phyloP scores from a whole-genome alignment of 768 basidiomycete species.

The Xanthoconium purpureum region DNA sequence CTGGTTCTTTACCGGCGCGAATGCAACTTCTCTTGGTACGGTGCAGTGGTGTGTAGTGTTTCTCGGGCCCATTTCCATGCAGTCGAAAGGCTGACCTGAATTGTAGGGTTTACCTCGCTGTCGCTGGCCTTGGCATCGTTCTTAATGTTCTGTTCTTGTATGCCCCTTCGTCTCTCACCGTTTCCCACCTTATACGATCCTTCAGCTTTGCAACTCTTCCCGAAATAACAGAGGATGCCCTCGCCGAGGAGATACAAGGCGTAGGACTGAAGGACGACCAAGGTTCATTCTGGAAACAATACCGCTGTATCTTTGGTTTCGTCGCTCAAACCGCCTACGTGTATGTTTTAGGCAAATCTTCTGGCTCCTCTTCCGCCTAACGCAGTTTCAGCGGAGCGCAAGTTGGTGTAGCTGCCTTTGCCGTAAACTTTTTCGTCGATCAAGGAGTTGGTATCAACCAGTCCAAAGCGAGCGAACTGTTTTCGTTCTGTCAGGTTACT shows the following conservation, averaged over 20 bases:
- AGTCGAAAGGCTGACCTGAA: background rate
- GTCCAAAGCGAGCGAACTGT: conserved; percentile 56
- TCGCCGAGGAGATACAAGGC: conserved; percentile 45
- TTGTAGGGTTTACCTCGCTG: conserved; percentile 61
- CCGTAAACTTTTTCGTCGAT: conserved; percentile 68
- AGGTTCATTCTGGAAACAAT: conserved; percentile 67
- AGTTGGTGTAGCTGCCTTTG: conserved; percentile 63
- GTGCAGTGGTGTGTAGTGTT: conserved; percentile 62
- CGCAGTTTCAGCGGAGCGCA: conserved; percentile 49
- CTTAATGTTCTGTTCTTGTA: conserved; percentile 67
- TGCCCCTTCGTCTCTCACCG: conserved; percentile 17
- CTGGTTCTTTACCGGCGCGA: conserved; percentile 69
- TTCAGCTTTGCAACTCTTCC: conserved; percentile 65
- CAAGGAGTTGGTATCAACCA: conserved; percentile 53
- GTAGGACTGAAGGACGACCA: conserved; percentile 40
- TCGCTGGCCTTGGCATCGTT: conserved; percentile 56
- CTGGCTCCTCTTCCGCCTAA: background rate
- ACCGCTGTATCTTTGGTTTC: conserved; percentile 67
- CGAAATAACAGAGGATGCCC: conserved; percentile 69
- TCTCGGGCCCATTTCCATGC: background rate
- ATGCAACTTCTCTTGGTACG: conserved; percentile 58
- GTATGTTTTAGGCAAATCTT: conserved; percentile 33
- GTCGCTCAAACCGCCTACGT: conserved; percentile 69
- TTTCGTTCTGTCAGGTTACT: conserved; percentile 71
- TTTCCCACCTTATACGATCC: background rate